Evolutionary conservation across 371 early-diverging fungal species (phyloP).

Genomic region (Rhizomucor pusillus): DNA sequence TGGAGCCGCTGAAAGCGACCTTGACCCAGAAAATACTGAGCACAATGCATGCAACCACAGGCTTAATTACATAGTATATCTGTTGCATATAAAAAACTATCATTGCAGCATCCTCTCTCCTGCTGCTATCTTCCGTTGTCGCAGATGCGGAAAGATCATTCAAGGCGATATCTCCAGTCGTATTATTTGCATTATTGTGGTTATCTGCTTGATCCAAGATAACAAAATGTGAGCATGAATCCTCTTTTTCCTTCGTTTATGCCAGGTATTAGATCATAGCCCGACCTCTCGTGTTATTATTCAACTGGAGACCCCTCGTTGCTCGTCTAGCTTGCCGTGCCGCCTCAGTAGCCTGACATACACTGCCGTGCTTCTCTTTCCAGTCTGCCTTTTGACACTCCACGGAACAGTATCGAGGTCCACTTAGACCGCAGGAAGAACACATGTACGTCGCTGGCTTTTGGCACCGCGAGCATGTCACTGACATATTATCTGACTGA

Average conservation of each 20-base stretch:
- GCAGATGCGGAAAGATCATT: constrained; percentile 3
- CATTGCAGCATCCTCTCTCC: constrained; percentile 54
- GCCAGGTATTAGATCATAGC: no score
- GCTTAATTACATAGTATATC: constrained; percentile 78
- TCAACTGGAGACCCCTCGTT: no score
- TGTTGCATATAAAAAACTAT: constrained; percentile 77
- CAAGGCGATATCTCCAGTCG: background rate
- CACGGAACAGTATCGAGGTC: constrained; percentile 65
- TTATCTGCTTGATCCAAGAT: constrained; percentile 2
- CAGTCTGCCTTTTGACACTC: constrained; percentile 71
- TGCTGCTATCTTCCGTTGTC: background rate
- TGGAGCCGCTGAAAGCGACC: constrained; percentile 51
- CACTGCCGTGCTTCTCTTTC: constrained; percentile 48
- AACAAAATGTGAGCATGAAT: background rate
- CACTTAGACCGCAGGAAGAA: constrained; percentile 50
- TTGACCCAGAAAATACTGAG: constrained; percentile 86
- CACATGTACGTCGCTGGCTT: constrained; percentile 60
- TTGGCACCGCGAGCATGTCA: constrained; percentile 35
- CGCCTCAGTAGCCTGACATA: constrained; percentile 38
- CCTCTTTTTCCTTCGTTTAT: background rate
- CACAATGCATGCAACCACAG: constrained; percentile 73
- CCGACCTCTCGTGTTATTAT: no score
- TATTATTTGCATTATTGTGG: constrained; percentile 2
- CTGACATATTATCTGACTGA: background rate
- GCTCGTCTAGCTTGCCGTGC: constrained; percentile 21